Percentiles rank a stretch among this genome's conserved stretches.
phyloP scores from a whole-genome alignment of 495 filamentous ascomycete species.

The Astrothelium subdiscretum region DNA sequence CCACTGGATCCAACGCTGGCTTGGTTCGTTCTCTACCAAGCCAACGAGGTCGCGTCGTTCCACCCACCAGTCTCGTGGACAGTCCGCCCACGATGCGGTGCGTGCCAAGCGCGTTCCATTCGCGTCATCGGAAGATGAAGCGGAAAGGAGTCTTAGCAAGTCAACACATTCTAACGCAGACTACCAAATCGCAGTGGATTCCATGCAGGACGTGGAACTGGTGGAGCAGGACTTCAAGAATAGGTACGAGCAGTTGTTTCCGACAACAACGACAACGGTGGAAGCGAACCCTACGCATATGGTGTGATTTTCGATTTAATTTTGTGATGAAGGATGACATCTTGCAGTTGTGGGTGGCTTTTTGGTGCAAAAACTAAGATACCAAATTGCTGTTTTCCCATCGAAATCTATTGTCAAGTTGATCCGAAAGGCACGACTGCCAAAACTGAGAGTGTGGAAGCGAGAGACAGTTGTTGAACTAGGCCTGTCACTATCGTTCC shows the following conservation, averaged over 20 bases:
- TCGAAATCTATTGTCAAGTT: too few species aligned
- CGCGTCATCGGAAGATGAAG: not conserved
- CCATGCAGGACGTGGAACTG: not conserved
- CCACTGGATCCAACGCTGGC: not conserved
- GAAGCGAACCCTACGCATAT: not conserved
- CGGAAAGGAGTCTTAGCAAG: not conserved
- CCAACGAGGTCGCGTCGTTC: not conserved
- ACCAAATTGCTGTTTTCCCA: too few species aligned
- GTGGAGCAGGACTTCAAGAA: not conserved
- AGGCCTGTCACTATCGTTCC: too few species aligned
- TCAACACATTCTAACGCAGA: not conserved
- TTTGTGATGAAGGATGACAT: not conserved
- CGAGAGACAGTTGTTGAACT: too few species aligned
- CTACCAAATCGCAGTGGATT: not conserved
- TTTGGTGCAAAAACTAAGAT: not conserved
- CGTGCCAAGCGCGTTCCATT: not conserved
- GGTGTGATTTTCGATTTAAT: not conserved
- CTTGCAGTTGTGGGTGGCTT: not conserved
- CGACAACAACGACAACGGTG: not conserved
- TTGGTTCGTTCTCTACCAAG: not conserved
- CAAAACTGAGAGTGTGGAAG: too few species aligned
- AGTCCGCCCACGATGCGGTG: not conserved
- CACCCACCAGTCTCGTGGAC: not conserved
- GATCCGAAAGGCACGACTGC: too few species aligned
- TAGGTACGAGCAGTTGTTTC: not conserved